phyloP scores from a whole-genome alignment of 2,329 filamentous ascomycete species.

The Colletotrichum brevisporum region DNA sequence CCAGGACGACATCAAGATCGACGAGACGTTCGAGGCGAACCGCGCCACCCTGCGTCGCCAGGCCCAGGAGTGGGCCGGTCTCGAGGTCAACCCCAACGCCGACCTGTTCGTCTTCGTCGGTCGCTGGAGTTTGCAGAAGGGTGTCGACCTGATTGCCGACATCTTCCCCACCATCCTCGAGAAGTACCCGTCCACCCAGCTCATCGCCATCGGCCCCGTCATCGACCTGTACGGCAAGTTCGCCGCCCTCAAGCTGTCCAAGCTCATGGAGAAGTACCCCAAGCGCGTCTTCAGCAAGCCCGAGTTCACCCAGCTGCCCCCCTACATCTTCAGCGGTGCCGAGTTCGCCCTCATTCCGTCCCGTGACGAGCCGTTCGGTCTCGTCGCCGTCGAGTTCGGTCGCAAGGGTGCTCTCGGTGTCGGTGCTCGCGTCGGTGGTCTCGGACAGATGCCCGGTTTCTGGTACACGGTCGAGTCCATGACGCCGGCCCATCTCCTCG shows the following conservation, averaged over 20 bases:
- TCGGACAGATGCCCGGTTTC: slow-evolving; percentile 80
- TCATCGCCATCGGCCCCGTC: slow-evolving; percentile 75
- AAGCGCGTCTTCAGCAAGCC: slow-evolving; percentile 77
- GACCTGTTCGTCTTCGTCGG: slow-evolving; percentile 79
- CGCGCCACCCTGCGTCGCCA: slow-evolving; percentile 69
- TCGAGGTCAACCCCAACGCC: slow-evolving; percentile 72
- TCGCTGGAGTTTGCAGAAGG: slow-evolving; percentile 79
- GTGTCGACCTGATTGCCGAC: slow-evolving; percentile 77
- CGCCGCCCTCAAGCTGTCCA: slow-evolving; percentile 74
- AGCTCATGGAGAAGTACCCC: slow-evolving; percentile 76
- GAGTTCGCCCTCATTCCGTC: slow-evolving; percentile 79
- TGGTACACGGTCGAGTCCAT: slow-evolving; percentile 79
- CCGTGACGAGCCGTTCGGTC: slow-evolving; percentile 77
- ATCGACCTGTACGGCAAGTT: slow-evolving; percentile 79
- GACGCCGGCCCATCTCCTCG: slow-evolving; percentile 72
- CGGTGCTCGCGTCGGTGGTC: slow-evolving; percentile 75
- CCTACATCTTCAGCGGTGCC: slow-evolving; percentile 76
- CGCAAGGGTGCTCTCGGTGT: slow-evolving; percentile 78
- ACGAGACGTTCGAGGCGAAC: slow-evolving; percentile 67
- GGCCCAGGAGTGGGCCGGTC: slow-evolving; percentile 77
- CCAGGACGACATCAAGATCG: slow-evolving; percentile 63
- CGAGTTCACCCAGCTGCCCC: slow-evolving; percentile 76
- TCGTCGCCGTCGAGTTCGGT: slow-evolving; percentile 79
- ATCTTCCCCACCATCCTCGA: slow-evolving; percentile 76
- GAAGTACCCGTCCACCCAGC: slow-evolving; percentile 70